Evolutionary conservation across 768 basidiomycete species (phyloP).

Genomic region (Tylopilus vinaceipallidus): DNA sequence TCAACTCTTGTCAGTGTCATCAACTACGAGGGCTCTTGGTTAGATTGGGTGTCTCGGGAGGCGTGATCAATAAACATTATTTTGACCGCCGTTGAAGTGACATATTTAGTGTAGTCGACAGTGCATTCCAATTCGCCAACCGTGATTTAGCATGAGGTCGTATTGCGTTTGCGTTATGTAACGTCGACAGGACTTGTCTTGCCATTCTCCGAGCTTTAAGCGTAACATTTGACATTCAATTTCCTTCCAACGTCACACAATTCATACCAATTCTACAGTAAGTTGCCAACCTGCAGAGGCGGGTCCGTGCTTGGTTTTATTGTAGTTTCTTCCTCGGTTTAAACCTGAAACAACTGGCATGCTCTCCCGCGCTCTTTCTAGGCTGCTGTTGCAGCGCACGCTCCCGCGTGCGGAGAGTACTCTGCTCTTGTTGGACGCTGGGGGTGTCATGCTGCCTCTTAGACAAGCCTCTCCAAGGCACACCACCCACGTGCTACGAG

Average conservation of each 20-base stretch:
- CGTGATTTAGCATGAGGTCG: too few relatives aligned
- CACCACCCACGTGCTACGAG: background rate
- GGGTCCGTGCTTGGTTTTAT: too few relatives aligned
- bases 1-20: constrained; percentile 40
- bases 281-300: too few relatives aligned
- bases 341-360: constrained; percentile 11
- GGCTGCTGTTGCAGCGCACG: constrained; percentile 7
- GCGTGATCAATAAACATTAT: background rate
- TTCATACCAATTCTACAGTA: too few relatives aligned
- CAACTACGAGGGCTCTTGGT: constrained; percentile 87
- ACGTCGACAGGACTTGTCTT: too few relatives aligned
- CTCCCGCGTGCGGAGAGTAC: constrained; percentile 1
- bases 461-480: background rate
- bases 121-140: background rate
- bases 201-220: too few relatives aligned
- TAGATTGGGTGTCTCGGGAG: constrained; percentile 72
- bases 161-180: too few relatives aligned
- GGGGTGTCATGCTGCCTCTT: background rate
- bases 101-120: background rate
- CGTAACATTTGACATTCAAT: too few relatives aligned
- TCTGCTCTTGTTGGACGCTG: constrained; percentile 6
- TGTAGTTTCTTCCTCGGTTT: background rate
- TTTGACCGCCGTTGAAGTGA: constrained; percentile 3
- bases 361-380: constrained; percentile 21
- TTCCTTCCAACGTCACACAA: too few relatives aligned